Percentiles rank a stretch among this genome's conserved stretches.
Conservation (phyloP, 2,329 filamentous ascomycete genomes). For the Alternaria sp. region DNA sequence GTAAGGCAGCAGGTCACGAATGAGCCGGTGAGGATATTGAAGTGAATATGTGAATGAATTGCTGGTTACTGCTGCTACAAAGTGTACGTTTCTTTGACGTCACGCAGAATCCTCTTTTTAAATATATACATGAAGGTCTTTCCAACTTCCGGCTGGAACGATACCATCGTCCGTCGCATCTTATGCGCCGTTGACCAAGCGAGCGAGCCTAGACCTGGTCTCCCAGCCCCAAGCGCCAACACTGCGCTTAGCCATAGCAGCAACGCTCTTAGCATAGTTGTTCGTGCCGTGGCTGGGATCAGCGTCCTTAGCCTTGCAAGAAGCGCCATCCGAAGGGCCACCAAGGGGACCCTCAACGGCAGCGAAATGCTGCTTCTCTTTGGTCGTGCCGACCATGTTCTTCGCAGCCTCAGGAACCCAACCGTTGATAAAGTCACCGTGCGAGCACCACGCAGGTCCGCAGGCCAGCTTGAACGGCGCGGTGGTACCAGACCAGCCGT, state of each 20-base stretch:
- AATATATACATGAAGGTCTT: conserved; percentile 13
- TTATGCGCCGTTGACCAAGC: conserved; percentile 2
- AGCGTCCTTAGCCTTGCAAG: conserved; percentile 49
- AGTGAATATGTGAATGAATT: neutral
- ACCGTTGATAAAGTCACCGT: conserved; percentile 59
- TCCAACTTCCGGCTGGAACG: neutral
- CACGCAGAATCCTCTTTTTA: neutral
- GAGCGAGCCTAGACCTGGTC: conserved; percentile 21
- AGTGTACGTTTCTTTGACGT: neutral
- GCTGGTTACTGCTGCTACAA: neutral
- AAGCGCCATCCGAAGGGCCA: conserved; percentile 36
- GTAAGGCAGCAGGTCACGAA: neutral
- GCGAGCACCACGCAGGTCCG: conserved; percentile 50
- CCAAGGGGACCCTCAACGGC: conserved; percentile 47
- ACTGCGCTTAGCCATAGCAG: conserved; percentile 29
- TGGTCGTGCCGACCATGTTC: conserved; percentile 52
- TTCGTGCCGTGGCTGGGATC: conserved; percentile 52
- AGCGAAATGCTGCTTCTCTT: conserved; percentile 45
- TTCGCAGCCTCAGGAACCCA: conserved; percentile 53
- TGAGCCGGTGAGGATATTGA: neutral
- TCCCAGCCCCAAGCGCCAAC: conserved; percentile 25
- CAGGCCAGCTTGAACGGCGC: conserved; percentile 55
- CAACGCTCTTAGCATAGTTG: conserved; percentile 50
- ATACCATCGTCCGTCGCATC: neutral
- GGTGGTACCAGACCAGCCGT: conserved; percentile 53